phyloP scores from a whole-genome alignment of 331 rosid species.

The Arachis monticola region DNA sequence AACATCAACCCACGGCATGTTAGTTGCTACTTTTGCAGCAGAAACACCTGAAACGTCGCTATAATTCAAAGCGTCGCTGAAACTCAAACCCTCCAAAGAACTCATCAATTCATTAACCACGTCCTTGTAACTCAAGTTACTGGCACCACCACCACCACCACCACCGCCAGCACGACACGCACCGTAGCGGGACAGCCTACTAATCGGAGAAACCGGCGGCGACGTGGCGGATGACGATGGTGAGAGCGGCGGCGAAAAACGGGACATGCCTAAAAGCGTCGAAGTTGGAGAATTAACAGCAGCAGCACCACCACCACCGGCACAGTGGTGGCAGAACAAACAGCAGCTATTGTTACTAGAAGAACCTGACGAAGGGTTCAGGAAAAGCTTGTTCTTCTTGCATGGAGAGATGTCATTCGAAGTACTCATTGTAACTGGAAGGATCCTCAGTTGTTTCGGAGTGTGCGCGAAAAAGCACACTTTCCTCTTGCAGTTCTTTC shows the following conservation, averaged over 20 bases:
- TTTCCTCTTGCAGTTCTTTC: constrained; percentile 79
- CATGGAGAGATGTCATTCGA: constrained; percentile 43
- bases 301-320: not conserved
- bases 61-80: constrained; percentile 61
- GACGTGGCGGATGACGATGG: constrained; percentile 70
- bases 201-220: constrained; percentile 45
- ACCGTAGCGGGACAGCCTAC: constrained; percentile 47
- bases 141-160: not conserved
- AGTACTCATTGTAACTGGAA: constrained; percentile 45
- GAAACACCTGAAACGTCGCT: constrained; percentile 51
- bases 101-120: constrained; percentile 62
- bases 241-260: constrained; percentile 70
- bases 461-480: constrained; percentile 96
- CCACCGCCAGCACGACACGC: not conserved
- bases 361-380: constrained; percentile 45
- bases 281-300: constrained; percentile 64
- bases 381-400: constrained; percentile 45
- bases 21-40: constrained; percentile 10
- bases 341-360: constrained; percentile 51
- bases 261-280: constrained; percentile 65
- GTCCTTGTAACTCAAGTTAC: constrained; percentile 44
- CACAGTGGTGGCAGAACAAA: constrained; percentile 50
- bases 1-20: constrained; percentile 63
- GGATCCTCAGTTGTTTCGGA: constrained; percentile 74
- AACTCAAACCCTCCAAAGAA: constrained; percentile 73